phyloP scores from a whole-genome alignment of 257 asterid genomes.

The Solanum pinnatisectum region DNA sequence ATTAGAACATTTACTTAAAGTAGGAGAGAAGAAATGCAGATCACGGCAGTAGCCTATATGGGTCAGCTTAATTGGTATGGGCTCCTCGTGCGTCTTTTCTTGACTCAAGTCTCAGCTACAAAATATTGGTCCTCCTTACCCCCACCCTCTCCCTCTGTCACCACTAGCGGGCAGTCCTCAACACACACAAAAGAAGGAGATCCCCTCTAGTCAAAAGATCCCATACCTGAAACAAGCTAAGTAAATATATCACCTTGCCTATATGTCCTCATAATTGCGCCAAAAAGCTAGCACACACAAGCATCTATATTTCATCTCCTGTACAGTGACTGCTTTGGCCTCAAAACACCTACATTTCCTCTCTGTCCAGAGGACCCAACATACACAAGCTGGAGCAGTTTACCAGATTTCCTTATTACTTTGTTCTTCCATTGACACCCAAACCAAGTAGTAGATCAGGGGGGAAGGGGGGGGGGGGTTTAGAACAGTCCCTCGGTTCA shows the following conservation, averaged over 20 bases:
- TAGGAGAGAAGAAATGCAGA: background rate
- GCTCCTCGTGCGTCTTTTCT: background rate
- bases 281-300: background rate
- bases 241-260: background rate
- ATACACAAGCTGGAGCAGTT: background rate
- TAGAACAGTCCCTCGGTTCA: background rate
- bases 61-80: background rate
- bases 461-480: background rate
- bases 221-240: background rate
- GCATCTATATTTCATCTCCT: background rate
- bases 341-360: background rate
- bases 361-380: background rate
- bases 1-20: background rate
- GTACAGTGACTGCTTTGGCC: background rate
- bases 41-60: background rate
- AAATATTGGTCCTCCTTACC: background rate
- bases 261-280: background rate
- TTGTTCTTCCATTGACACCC: background rate
- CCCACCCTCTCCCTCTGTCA: background rate
- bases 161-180: background rate
- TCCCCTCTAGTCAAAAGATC: background rate
- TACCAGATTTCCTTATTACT: background rate
- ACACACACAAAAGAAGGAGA: background rate
- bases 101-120: background rate
- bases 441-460: background rate